These are phyloP conservation scores for Gynostemma pentaphyllum DNA, from an alignment of 306 rosid species.

Conservation along the genomic window DNA sequence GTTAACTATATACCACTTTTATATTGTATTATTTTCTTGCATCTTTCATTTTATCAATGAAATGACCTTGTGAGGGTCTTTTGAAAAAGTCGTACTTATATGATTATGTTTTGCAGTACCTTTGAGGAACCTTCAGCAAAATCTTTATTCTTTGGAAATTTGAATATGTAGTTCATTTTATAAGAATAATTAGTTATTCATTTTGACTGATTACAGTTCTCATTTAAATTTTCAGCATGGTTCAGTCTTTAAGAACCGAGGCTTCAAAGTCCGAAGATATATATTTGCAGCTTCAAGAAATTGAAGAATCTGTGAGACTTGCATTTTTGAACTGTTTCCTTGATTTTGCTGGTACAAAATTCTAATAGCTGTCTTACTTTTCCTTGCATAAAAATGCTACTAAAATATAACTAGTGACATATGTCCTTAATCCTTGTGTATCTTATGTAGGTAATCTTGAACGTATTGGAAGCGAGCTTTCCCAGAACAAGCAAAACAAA, in stretches of 20 bases:
- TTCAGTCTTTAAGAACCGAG: conserved; percentile 62
- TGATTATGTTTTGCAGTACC: neutral
- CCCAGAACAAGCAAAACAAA: conserved; percentile 38
- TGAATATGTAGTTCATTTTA: neutral
- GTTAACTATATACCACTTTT: no score
- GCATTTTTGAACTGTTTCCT: conserved; percentile 89
- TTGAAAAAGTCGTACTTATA: neutral
- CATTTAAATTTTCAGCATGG: conserved; percentile 52
- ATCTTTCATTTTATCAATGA: no score
- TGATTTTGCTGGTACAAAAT: conserved; percentile 86
- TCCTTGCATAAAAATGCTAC: conserved; percentile 7
- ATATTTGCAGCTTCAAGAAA: conserved; percentile 76
- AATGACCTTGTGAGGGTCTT: no score
- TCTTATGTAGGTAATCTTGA: conserved; percentile 60
- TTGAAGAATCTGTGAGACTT: conserved; percentile 90
- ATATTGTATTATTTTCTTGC: no score
- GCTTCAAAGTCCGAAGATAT: conserved; percentile 86
- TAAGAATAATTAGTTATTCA: neutral
- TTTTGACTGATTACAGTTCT: conserved; percentile 11
- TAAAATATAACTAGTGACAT: conserved; percentile 11
- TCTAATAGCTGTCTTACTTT: conserved; percentile 15
- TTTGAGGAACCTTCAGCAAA: neutral
- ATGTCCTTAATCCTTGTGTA: conserved; percentile 16
- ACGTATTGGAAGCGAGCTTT: conserved; percentile 62
- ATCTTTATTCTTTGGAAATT: neutral